Evolutionary conservation across 257 asterid genomes (phyloP).

Genomic region (Solanum dulcamara): DNA sequence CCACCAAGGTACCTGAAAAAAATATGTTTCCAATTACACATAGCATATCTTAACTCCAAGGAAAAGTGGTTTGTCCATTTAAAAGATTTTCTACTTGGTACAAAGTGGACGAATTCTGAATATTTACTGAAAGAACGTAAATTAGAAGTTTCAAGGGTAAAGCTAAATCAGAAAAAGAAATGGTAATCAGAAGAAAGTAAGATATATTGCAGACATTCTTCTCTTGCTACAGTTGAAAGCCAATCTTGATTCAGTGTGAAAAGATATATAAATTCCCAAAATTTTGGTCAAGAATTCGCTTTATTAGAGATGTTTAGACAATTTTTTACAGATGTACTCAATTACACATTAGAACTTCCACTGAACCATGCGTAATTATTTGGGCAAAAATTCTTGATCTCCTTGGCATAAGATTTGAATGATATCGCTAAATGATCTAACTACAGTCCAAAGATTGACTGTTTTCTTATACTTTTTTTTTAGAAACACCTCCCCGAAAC

Average conservation of each 20-base stretch:
- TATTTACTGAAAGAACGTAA: not conserved
- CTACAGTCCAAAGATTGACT: not conserved
- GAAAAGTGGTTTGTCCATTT: not conserved
- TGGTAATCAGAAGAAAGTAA: not conserved
- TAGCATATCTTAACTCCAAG: not conserved
- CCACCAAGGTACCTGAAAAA: conserved; percentile 98
- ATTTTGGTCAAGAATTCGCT: not conserved
- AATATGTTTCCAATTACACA: not conserved
- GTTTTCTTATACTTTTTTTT: not conserved
- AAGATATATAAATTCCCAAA: not conserved
- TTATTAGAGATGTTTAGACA: not conserved
- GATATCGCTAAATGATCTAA: not conserved
- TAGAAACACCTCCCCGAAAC: not conserved
- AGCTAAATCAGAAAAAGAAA: not conserved
- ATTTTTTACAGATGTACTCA: not conserved
- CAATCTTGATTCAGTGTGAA: not conserved
- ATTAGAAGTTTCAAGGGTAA: not conserved
- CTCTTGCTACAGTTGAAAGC: not conserved
- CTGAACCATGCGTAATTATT: not conserved
- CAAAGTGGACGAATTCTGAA: not conserved
- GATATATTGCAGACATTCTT: not conserved
- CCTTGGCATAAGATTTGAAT: not conserved
- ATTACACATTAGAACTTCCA: not conserved
- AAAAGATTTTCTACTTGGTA: not conserved
- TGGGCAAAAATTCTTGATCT: not conserved